Percentiles rank a stretch among this genome's conserved stretches.
phyloP scores from a whole-genome alignment of 805 yeast genomes.

The Yarrowia sp. region DNA sequence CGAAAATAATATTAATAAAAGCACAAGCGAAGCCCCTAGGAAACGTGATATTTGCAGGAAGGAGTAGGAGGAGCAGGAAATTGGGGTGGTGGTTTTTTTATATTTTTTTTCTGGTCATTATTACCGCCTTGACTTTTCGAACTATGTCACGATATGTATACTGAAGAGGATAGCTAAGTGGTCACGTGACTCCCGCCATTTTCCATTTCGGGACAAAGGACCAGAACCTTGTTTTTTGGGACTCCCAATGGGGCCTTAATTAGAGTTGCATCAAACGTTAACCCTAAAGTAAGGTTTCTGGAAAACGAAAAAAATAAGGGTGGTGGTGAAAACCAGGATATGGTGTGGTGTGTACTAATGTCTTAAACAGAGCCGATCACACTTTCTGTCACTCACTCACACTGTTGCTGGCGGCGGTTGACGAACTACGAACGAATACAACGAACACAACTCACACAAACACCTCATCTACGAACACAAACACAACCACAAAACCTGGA shows the following conservation, averaged over 20 bases:
- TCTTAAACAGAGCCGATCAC: constrained; percentile 17
- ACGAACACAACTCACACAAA: too few relatives aligned
- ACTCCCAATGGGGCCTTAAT: background rate
- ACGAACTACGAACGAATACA: too few relatives aligned
- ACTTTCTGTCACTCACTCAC: constrained; percentile 2
- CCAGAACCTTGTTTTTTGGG: background rate
- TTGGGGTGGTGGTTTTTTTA: too few relatives aligned
- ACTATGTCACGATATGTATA: too few relatives aligned
- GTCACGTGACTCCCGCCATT: background rate
- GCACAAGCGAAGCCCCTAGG: background rate
- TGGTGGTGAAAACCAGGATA: background rate
- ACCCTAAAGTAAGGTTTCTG: background rate
- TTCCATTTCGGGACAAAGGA: constrained; percentile 6
- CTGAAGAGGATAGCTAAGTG: background rate
- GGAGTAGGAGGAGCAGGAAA: too few relatives aligned
- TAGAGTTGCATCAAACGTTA: background rate
- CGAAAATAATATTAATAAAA: background rate
- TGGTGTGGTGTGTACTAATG: constrained; percentile 21
- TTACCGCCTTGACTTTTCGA: too few relatives aligned
- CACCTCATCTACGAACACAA: background rate
- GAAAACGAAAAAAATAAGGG: background rate
- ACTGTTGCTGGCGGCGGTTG: constrained; percentile 14
- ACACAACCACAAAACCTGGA: background rate
- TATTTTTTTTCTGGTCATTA: too few relatives aligned
- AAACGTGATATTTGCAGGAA: background rate